A percentile compares a stretch with the other conserved stretches of the same genome.
Conservation (phyloP, 805 yeast species). For the Schizosaccharomyces lindneri region DNA sequence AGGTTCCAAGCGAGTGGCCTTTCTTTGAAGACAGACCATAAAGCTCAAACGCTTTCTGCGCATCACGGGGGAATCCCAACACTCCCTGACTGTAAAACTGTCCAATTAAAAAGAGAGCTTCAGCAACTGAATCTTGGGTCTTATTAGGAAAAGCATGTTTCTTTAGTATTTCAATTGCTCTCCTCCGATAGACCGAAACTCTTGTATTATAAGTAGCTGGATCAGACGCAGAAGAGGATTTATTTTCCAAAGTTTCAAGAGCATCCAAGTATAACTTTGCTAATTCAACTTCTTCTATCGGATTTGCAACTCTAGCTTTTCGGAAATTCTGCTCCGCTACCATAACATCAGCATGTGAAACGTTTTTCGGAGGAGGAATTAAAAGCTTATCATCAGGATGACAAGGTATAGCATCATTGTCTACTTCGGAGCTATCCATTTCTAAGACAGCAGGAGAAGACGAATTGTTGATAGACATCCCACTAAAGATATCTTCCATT, state of each 20-base stretch:
- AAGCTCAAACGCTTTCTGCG: slow-evolving; percentile 32
- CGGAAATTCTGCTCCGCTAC: not conserved
- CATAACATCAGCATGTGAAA: not conserved
- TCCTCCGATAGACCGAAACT: not conserved
- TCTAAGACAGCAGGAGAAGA: not conserved
- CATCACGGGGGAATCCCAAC: slow-evolving; percentile 16
- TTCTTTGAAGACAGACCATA: slow-evolving; percentile 35
- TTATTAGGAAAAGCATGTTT: not conserved
- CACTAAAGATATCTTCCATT: not conserved
- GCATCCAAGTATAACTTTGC: not conserved
- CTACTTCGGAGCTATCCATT: not conserved
- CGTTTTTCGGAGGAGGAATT: not conserved
- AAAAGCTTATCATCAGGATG: not conserved
- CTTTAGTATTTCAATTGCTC: not conserved
- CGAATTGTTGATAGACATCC: not conserved
- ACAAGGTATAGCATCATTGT: not conserved
- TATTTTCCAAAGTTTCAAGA: not conserved
- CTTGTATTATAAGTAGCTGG: not conserved
- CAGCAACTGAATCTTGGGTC: not conserved
- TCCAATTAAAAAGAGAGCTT: not conserved
- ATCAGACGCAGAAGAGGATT: not conserved
- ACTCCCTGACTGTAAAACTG: not conserved
- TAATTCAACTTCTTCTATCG: not conserved
- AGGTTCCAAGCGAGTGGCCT: slow-evolving; percentile 35
- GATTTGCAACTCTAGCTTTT: not conserved